phyloP scores from a whole-genome alignment of 2,329 filamentous ascomycete genomes.

The Cryphonectria radicalis region DNA sequence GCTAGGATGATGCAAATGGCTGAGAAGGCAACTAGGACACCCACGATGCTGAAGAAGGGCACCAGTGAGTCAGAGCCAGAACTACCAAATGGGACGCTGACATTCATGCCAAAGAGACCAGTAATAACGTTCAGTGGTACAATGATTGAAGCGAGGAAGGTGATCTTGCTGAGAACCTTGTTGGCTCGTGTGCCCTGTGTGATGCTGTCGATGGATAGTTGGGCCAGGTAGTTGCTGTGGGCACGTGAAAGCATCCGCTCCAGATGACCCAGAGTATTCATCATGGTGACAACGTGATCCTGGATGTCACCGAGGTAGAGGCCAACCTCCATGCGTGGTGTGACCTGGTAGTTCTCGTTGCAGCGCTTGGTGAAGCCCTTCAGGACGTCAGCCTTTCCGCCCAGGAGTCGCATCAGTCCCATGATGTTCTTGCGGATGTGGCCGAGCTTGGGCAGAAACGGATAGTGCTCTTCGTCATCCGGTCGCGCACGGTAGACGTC shows the following conservation, averaged over 20 bases:
- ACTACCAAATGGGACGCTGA: slow-evolving; percentile 67
- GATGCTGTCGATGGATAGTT: slow-evolving; percentile 90
- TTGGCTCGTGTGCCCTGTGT: slow-evolving; percentile 87
- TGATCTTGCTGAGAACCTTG: slow-evolving; percentile 91
- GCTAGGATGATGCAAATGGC: slow-evolving; percentile 51
- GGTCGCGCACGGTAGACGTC: slow-evolving; percentile 90
- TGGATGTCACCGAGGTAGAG: slow-evolving; percentile 97
- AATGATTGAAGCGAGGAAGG: slow-evolving; percentile 90
- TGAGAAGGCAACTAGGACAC: slow-evolving; percentile 58
- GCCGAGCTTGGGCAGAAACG: slow-evolving; percentile 86
- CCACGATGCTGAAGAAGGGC: slow-evolving; percentile 57
- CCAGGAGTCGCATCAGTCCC: slow-evolving; percentile 87
- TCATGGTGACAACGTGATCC: slow-evolving; percentile 99
- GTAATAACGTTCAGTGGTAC: slow-evolving; percentile 94
- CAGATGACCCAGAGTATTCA: slow-evolving; percentile 92
- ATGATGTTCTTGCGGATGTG: slow-evolving; percentile 93
- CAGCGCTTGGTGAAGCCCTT: slow-evolving; percentile 97
- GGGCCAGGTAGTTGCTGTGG: slow-evolving; percentile 95
- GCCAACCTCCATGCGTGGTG: slow-evolving; percentile 93
- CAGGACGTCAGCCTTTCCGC: slow-evolving; percentile 98
- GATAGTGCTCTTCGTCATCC: slow-evolving; percentile 74
- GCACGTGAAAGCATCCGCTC: slow-evolving; percentile 96
- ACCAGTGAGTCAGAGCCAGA: slow-evolving; percentile 56
- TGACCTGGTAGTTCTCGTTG: slow-evolving; percentile 96
- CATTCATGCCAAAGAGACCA: slow-evolving; percentile 88